A percentile compares a stretch with the other conserved stretches of the same genome.
Conservation (phyloP, 768 basidiomycete species). For the Rossbeevera mucosa region DNA sequence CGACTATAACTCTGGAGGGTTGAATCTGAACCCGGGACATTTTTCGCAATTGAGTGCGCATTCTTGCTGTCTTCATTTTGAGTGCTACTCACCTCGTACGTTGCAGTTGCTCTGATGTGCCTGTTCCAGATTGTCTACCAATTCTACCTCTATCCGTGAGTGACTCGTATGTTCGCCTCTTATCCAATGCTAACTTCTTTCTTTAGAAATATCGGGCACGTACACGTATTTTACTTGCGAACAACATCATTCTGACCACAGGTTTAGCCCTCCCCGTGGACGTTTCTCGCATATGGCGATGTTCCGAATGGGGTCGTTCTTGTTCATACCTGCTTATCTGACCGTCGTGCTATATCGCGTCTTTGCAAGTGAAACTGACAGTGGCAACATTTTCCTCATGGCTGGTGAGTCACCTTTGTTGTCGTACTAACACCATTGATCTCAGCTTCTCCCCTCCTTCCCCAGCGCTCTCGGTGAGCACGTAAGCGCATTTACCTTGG, state of each 20-base stretch:
- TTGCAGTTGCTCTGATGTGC: conserved; percentile 86
- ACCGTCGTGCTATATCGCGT: conserved; percentile 68
- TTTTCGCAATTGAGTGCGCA: conserved; percentile 84
- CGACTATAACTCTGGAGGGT: conserved; percentile 78
- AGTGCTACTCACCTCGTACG: conserved; percentile 1
- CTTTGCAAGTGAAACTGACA: conserved; percentile 64
- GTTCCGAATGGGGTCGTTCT: conserved; percentile 81
- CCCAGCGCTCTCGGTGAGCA: conserved; percentile 71
- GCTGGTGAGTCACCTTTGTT: conserved; percentile 43
- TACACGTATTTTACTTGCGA: conserved; percentile 2
- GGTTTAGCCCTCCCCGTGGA: conserved; percentile 66
- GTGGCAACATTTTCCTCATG: conserved; percentile 81
- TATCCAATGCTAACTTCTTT: background rate
- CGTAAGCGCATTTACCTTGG: conserved; percentile 45
- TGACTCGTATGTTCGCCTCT: conserved; percentile 3
- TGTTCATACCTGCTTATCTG: conserved; percentile 90
- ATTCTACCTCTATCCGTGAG: conserved; percentile 86
- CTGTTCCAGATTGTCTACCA: conserved; percentile 91
- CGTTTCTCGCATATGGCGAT: conserved; percentile 82
- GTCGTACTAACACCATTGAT: background rate
- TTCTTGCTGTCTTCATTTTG: background rate
- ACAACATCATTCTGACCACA: conserved; percentile 6
- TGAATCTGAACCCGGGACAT: conserved; percentile 86
- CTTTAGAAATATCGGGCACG: conserved; percentile 61
- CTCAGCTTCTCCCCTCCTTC: conserved; percentile 6